Base-by-base conservation (phyloP, 768 basidiomycete species). In the Agaricus blazei region DNA sequence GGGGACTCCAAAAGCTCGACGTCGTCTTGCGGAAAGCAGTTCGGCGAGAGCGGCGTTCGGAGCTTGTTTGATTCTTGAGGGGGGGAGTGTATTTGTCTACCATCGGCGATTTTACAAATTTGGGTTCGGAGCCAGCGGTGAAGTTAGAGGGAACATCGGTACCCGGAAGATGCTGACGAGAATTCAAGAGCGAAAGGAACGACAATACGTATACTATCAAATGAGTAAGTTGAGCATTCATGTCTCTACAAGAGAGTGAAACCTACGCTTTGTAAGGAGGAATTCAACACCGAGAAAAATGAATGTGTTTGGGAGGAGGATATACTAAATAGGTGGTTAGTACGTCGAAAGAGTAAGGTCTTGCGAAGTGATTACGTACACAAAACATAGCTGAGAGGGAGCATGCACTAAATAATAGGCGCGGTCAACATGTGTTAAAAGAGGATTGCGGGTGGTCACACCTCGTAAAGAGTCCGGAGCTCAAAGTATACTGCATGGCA, bases 151-250 rank as follows among this genome's bases (percentile, higher is more conserved):
- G 19, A 19, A 24, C 14, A 11, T 37, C 43, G 8, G 9, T 40
- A 11, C 46, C 52, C 3, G 14, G 29, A 5, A 46, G 60, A 1
- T 68, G 64, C 60, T 72, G 66, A 0, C 76, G 70, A n/a, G 76
- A 69, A 56, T 78, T 77, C 29, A 78, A 67, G 72, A 76, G 72
- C 2, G 73, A 68, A 12, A 76, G 59, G 62, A 75, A 81, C 0
- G 78, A 79, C n/a, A 71, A 73, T 34, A 75, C 70, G 52, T 80
- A 80, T 7, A 81, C 79, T 80, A 54, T 1, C 45, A 19, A 1
- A 38, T 24, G 51, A 19, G 29, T 31, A 48, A 12, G 52, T 42
- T 23, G 34, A 58, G 11, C 9, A 27, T 7, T 23, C 27, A 26
- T 2, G 55, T 2, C 12, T 40, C 8, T 38, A 4, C 38, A 31